phyloP scores from a whole-genome alignment of 352 stramenopile species.

The Globisporangium carolinianum region DNA sequence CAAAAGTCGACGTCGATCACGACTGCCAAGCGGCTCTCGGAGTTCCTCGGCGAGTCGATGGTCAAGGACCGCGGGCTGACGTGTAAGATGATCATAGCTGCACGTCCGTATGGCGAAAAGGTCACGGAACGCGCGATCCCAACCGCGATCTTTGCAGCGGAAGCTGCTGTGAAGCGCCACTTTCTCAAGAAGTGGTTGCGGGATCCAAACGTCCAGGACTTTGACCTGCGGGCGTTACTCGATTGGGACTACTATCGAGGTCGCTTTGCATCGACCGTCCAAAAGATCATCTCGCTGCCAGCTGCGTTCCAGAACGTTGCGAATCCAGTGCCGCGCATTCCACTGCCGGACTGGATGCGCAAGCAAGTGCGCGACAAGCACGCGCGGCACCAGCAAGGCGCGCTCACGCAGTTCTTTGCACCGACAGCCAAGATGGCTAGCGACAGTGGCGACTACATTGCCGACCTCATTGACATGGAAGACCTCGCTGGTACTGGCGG shows the following conservation, averaged over 20 bases:
- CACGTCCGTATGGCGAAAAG: slow-evolving; percentile 88
- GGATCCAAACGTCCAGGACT: slow-evolving; percentile 88
- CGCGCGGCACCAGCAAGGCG: slow-evolving; percentile 65
- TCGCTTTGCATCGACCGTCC: slow-evolving; percentile 87
- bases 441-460: slow-evolving; percentile 37
- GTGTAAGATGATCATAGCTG: slow-evolving; percentile 98
- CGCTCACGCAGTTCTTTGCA: slow-evolving; percentile 88
- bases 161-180: slow-evolving; percentile 92
- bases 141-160: slow-evolving; percentile 96
- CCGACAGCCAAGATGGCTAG: slow-evolving; percentile 41
- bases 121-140: slow-evolving; percentile 98
- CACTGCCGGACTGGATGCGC: slow-evolving; percentile 95
- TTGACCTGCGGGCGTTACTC: slow-evolving; percentile 91
- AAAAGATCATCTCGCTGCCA: slow-evolving; percentile 99
- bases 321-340: slow-evolving; percentile 96
- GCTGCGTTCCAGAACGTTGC: slow-evolving; percentile 95
- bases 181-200: slow-evolving; percentile 98
- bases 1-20: slow-evolving; percentile 98
- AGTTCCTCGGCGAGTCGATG: slow-evolving; percentile 98
- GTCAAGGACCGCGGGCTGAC: slow-evolving; percentile 98
- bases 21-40: slow-evolving; percentile 93
- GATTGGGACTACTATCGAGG: slow-evolving; percentile 99
- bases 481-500: slow-evolving; percentile 24
- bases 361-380: slow-evolving; percentile 90
- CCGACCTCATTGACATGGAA: slow-evolving; percentile 66